A percentile compares a stretch with the other conserved stretches of the same genome.
These are phyloP conservation scores for Penstemon barbatus DNA, from an alignment of 257 asterid genomes.

Conservation along the genomic window DNA sequence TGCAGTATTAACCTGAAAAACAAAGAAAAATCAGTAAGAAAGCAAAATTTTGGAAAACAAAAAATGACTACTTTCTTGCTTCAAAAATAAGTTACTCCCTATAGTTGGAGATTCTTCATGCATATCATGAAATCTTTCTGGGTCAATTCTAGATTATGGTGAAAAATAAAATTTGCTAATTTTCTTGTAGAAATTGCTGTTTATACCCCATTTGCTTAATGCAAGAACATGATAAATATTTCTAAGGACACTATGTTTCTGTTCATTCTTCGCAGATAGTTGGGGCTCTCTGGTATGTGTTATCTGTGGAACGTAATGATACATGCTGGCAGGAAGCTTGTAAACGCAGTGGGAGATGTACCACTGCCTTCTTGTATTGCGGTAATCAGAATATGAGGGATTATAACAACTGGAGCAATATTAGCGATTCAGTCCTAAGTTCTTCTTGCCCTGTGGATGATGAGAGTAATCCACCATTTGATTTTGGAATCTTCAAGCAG, in stretches of 20 bases:
- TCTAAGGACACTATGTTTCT: slow-evolving; percentile 7
- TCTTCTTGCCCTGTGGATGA: slow-evolving; percentile 59
- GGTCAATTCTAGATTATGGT: neutral
- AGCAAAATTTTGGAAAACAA: no score
- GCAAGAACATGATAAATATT: slow-evolving; percentile 18
- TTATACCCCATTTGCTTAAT: neutral
- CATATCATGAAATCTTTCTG: neutral
- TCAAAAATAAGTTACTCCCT: no score
- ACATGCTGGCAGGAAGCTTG: slow-evolving; percentile 95
- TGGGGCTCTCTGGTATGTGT: slow-evolving; percentile 96
- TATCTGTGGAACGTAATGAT: slow-evolving; percentile 89
- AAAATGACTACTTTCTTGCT: neutral
- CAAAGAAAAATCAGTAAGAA: no score
- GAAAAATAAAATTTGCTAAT: neutral
- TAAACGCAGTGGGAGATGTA: slow-evolving; percentile 42
- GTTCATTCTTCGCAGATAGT: slow-evolving; percentile 67
- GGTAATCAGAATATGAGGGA: slow-evolving; percentile 61
- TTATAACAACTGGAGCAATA: slow-evolving; percentile 54
- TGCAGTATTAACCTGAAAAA: slow-evolving; percentile 10
- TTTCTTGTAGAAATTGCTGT: neutral
- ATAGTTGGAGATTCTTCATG: no score
- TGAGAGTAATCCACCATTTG: slow-evolving; percentile 61
- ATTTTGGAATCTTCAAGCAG: slow-evolving; percentile 89
- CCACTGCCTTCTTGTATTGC: slow-evolving; percentile 68
- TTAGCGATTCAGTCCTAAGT: slow-evolving; percentile 45